phyloP scores from a whole-genome alignment of 495 filamentous ascomycete species.

The Neurospora sp. region DNA sequence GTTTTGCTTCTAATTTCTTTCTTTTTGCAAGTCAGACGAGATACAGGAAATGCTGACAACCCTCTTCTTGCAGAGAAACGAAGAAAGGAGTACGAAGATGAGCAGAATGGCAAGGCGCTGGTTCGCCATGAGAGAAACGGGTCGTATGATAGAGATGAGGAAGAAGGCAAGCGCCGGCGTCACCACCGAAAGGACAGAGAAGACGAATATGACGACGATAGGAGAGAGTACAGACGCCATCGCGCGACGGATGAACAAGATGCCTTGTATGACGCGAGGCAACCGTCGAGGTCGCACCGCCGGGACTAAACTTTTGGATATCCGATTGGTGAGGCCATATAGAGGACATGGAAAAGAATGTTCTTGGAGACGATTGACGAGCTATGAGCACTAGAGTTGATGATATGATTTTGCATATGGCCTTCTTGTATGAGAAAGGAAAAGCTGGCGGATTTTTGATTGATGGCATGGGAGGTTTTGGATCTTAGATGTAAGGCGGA shows the following conservation, averaged over 20 bases:
- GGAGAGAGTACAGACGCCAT: not conserved
- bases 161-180: constrained; percentile 6
- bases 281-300: not conserved
- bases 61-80: constrained; percentile 21
- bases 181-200: constrained; percentile 13
- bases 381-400: not conserved
- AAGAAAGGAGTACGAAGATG: constrained; percentile 26
- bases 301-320: not conserved
- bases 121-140: constrained; percentile 9
- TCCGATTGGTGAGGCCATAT: not conserved
- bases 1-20: not conserved
- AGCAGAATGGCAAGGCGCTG: constrained; percentile 12
- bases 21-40: not conserved
- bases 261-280: not conserved
- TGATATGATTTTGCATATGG: not conserved
- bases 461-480: not conserved
- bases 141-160: constrained; percentile 5
- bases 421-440: not conserved
- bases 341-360: not conserved
- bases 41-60: constrained; percentile 12
- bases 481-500: not conserved
- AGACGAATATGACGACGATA: constrained; percentile 2
- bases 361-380: not conserved
- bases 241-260: not conserved
- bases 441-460: not conserved